Evolutionary conservation across 2,329 filamentous ascomycete species (phyloP), one percentile per base, ranked within the genome.

Genomic region (Cercospora canescens): DNA sequence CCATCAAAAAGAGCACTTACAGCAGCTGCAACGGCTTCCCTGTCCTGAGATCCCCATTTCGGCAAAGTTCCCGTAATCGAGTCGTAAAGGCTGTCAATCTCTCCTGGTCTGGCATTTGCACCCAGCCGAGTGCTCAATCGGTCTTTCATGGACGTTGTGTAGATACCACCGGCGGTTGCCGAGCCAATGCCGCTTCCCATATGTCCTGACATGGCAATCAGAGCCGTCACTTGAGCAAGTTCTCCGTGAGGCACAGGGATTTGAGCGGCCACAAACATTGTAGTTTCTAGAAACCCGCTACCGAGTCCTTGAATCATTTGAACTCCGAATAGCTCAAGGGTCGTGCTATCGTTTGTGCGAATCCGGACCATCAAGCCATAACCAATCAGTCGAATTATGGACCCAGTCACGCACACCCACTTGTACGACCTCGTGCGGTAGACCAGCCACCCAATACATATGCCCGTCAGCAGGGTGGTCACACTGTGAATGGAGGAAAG

Each of bases 281-380:
- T 76, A 0, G 79, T 81, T 55, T 80, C 76, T 12, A 85, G 78
- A 28, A 84, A 77, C 1, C 83, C 83, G 54, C 77, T 80, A 4
- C 83, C 83, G 4, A 82, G 69, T 2, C 83, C 83, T 68, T 85
- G 83, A 9, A 85, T 76, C 30, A 81, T 71, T 69, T 85, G 83
- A 1, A 84, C 80, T 28, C 81, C 67, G 68, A 84, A 82, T 1
- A 85, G 76, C 72, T 85, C 83, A 7, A 76, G 80, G 0, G 75
- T 68, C 4, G 79, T 79, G 71, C 81, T 84, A 39, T 77, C 69
- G 55, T 78, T 76, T 0, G 77, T 81, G 4, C 82, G 79, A 8
- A 85, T 78, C 2, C 83, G 78, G 32, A 85, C 76, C 83, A 85
- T 85, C 32, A 84, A 70, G 3, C 82, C 83, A 65, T 85, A 85